Base-by-base conservation (phyloP, 805 yeast genomes). In the Naumovozyma dairenensis region DNA sequence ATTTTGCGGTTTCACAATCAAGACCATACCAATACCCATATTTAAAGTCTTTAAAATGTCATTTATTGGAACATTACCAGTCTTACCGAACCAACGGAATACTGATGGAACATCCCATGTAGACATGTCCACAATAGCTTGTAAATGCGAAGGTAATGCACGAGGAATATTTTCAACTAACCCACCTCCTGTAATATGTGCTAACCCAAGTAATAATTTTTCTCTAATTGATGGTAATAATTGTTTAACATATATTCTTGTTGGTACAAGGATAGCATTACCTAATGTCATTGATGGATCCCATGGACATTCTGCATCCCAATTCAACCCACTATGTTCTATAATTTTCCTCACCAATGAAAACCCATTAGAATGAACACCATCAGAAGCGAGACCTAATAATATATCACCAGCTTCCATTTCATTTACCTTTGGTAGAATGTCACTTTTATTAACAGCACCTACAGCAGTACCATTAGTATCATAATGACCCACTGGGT, bases 101-200 rank as follows among this genome's bases (percentile, higher is more conserved):
- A 92, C 85, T 22, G 70, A 78, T 25, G 94, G 94, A 21, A 92
- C 77, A 43, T 74, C 72, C 95, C 97, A 89, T 7, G 72, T 63
- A 35, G 62, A 63, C 55, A 81, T 77, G 57, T 89, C 95, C 32
- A 92, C 73, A 44, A 66, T 67, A 10, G 96, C 98, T 49, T 79
- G 77, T 41, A 92, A 65, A 47, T 74, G 60, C 37, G 72, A 62
- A 38, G 98, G 98, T 41, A 92, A 67, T 14, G 94, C 92, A 57
- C 99, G 76, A 35, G 99, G 99, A 38, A 89, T 77, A 60, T 92
- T 92, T 61, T 92, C 99, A 19, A 92, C 79, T 34, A 92, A 68
- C 34, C 99, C 99, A 59, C 99, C 99, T 41, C 99, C 99, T 16
- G 99, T 92, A 52, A 92, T 92, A 53, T 92, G 94, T 2, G 98